Evolutionary conservation across 1,139 yeast species (phyloP), one percentile per base, ranked within the genome.

Genomic region (Kodamaea sp.): DNA sequence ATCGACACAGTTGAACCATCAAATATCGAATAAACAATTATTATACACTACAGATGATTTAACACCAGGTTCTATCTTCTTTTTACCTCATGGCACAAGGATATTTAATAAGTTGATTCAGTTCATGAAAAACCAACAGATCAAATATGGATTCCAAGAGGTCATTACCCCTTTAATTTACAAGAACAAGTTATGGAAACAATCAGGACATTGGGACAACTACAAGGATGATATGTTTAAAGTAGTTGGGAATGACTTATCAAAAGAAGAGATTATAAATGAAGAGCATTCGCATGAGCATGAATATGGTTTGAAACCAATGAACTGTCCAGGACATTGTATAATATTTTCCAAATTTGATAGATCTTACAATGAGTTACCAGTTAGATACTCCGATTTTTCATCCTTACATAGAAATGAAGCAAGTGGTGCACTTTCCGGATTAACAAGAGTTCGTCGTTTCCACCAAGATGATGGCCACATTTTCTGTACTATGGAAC

Each of bases 381-480:
- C 99, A 5, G 71, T 90, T 52, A 68, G 98, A 53, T 79, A 79
- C 54, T 87, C 96, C 8, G 99, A 94, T 63, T 92, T 90, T 54
- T 88, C 96, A 35, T 94, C 95, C 3, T 67, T 94, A 41, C 99
- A 94, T 63, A 77, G 99, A 62, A 94, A 94, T 58, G 99, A 94
- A 62, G 84, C 90, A 37, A 82, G 94, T 41, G 98, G 99, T 25
- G 96, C 98, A 1, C 72, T 94, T 34, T 79, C 95, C 2, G 99
- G 99, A 1, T 68, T 94, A 42, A 92, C 98, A 1, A 78, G 99
- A 52, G 97, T 94, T 7, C 77, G 99, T 47, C 79, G 97, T 50
- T 94, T 94, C 71, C 98, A 94, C 60, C 99, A 94, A 65, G 99
- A 94, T 59, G 98, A 94, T 60, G 98, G 97, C 8, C 98, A 94